Evolutionary conservation across 805 yeast genomes (phyloP), one percentile per base, ranked within the genome.

Genomic region (Candida broadrunensis): DNA sequence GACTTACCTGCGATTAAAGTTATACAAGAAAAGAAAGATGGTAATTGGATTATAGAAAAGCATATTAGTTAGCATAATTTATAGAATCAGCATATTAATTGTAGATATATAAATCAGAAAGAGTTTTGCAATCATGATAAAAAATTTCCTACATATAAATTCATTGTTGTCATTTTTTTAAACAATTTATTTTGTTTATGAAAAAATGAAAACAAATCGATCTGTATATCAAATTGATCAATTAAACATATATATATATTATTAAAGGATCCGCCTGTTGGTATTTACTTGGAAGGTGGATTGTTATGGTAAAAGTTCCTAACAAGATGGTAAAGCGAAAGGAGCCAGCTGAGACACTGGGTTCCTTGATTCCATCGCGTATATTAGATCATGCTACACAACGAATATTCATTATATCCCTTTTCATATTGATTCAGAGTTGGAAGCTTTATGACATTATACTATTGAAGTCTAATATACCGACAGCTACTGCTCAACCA

Each of bases 1-100:
- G 97, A 91, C 52, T 63, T 91, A 38, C 75, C 75, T 5, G 95
- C 93, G 6, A 69, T 83, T 20, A 83, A 88, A 57, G 93, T 89
- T 2, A 68, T 69, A 1, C 97, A 91, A 58, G 72, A 69, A 44
- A 86, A 83, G 55, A 60, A 69, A 5, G 63, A 73, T 26, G 93
- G 95, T 0, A 69, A 67, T 21, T 91, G 97, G 97, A 66, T 66
- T 13, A 58, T 54, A n/a, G 58, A 55, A 20, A 41, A 41, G 26
- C 19, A 24, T 8, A 30, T 25, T 7, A 4, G 8, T 11, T 19
- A 32, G 23, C 29, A 26, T 26, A 11, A 26, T 26, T 9, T 26
- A 26, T 8, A 26, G 29, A 5, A 26, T 9, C 12, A 18, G 26
- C 19, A 33, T 33, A 18, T 15, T 18, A 36, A 36, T 9, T 21